These are phyloP conservation scores for Solanum boliviense DNA, from an alignment of 257 asterid species.

Conservation along the genomic window DNA sequence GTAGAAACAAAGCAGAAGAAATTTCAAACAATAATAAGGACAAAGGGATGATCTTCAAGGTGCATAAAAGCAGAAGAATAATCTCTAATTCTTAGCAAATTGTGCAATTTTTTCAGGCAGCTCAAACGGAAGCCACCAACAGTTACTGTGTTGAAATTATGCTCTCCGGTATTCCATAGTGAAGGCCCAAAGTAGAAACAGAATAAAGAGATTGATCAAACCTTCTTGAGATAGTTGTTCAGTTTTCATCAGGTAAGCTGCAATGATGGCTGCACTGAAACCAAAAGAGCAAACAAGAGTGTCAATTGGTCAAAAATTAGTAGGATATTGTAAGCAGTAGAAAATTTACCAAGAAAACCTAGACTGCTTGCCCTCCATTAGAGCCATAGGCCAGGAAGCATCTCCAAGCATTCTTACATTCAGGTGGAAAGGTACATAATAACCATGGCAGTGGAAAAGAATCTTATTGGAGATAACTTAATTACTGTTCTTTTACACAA, in stretches of 20 bases:
- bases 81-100: neutral
- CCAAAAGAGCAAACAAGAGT: constrained; percentile 53
- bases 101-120: neutral
- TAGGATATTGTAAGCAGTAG: constrained; percentile 7
- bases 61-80: neutral
- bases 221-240: constrained; percentile 86
- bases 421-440: neutral
- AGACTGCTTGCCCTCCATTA: neutral
- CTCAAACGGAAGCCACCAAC: constrained; percentile 4
- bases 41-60: neutral
- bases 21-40: neutral
- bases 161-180: constrained; percentile 3
- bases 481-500: neutral
- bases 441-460: neutral
- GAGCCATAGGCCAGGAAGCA: neutral
- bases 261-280: constrained; percentile 89
- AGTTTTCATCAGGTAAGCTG: constrained; percentile 93
- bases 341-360: neutral
- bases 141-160: neutral
- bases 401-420: neutral
- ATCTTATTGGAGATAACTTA: neutral
- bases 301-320: constrained; percentile 42
- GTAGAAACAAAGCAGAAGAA: constrained; percentile 3
- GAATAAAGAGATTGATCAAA: constrained; percentile 15
- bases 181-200: constrained; percentile 9